Percentiles rank a stretch among this genome's conserved stretches.
phyloP scores from a whole-genome alignment of 106 monocot genomes.

The Dendrobium chrysotoxum region DNA sequence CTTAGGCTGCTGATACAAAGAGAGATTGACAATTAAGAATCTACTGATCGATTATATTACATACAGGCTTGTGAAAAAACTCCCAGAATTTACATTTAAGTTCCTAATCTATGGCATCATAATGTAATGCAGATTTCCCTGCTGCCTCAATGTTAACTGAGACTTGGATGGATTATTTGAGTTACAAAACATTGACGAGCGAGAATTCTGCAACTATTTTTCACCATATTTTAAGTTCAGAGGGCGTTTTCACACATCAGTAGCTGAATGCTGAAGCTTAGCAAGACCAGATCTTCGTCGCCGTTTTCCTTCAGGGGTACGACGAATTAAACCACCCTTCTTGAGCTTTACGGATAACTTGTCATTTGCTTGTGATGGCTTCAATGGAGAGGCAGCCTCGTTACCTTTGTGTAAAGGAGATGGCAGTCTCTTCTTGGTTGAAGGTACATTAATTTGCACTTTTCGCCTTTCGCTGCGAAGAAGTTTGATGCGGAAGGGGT shows the following conservation, averaged over 20 bases:
- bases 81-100: neutral
- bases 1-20: too few relatives aligned
- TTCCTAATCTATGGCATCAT: neutral
- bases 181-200: neutral
- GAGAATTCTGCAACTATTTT: neutral
- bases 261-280: constrained; percentile 19
- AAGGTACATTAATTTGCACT: constrained; percentile 7
- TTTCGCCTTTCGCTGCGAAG: constrained; percentile 12
- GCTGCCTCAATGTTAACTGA: neutral
- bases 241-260: neutral
- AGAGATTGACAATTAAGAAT: too few relatives aligned
- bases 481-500: constrained; percentile 47
- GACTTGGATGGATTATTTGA: neutral
- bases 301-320: constrained; percentile 60
- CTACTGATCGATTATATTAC: too few relatives aligned
- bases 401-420: constrained; percentile 26
- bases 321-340: constrained; percentile 23
- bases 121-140: constrained; percentile 3
- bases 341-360: constrained; percentile 22
- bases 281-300: constrained; percentile 30
- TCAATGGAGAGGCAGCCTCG: constrained; percentile 14
- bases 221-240: neutral
- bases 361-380: constrained; percentile 15
- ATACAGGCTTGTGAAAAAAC: neutral
- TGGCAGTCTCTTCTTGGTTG: constrained; percentile 47